Base-by-base conservation (phyloP, 78 protist genomes). In the Protostelium mycophagum region DNA sequence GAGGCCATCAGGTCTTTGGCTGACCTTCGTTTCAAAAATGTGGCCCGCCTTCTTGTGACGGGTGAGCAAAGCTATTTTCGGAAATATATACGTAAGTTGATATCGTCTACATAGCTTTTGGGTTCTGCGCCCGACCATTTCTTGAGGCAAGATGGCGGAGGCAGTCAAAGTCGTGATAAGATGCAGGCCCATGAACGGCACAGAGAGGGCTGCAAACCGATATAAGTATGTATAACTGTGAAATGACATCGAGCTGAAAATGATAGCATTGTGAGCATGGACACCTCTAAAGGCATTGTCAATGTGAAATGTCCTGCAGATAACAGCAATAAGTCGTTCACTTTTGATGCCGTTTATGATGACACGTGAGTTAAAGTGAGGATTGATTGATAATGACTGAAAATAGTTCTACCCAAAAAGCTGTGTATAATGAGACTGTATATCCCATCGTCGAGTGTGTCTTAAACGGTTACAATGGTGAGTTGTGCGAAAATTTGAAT, bases 391-490 rank as follows among this genome's bases (percentile, higher is more conserved):
- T 0, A 83, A 84, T 0, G 90, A 87, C 84, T 51, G 31, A 88
- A 34, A 0, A 1, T 16, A 87, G 73, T 0, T 39, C 91, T 28
- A 23, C 85, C n/a, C 96, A 93, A 87, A 0, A 0, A 35, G 83
- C 28, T 1, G 39, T 96, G 31, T 96, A 88, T 85, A 28, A 34
- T 9, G 87, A 35, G 73, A 34, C 86, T 5, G 91, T 83, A 28
- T 83, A 9, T 38, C 88, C 92, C 51, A 63, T 93, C 31, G 84
- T 96, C n/a, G 94, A 93, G 25, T 0, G 86, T 0, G 94, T 87
- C 25, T 36, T 91, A 51, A 87, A 34, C 9, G 97, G 97, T 28
- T 96, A 86, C 92, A 96, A 96, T 83, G 91, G 88, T 87, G 88
- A 34, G 86, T 87, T 23, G 16, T 34, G 10, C 16, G 84, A 28